A percentile compares a stretch with the other conserved stretches of the same genome.
Conservation (phyloP, 768 basidiomycete genomes). For the Trametes cingulata region DNA sequence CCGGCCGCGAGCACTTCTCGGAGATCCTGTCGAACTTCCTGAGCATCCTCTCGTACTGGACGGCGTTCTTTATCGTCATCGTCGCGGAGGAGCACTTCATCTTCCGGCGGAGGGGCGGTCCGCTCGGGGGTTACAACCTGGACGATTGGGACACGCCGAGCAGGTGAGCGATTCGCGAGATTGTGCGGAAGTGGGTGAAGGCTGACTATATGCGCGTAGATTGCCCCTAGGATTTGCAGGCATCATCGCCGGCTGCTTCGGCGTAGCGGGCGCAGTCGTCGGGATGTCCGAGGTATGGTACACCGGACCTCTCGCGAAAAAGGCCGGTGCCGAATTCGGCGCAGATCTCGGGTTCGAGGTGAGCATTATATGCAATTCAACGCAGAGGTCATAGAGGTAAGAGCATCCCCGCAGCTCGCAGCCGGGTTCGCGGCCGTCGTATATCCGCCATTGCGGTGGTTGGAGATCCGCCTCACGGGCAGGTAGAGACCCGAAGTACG, state of each 20-base stretch:
- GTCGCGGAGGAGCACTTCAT: conserved; percentile 52
- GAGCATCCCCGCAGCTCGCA: conserved; percentile 35
- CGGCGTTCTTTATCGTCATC: conserved; percentile 48
- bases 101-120: conserved; percentile 44
- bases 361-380: too few relatives aligned
- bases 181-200: not conserved
- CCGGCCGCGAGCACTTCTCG: conserved; percentile 47
- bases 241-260: conserved; percentile 46
- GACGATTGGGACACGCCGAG: conserved; percentile 47
- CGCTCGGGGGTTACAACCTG: conserved; percentile 52
- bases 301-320: conserved; percentile 47
- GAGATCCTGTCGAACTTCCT: conserved; percentile 44
- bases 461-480: conserved; percentile 49
- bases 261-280: conserved; percentile 49
- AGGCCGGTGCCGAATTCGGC: conserved; percentile 45
- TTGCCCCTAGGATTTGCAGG: conserved; percentile 53
- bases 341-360: conserved; percentile 60
- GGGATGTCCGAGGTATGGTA: conserved; percentile 58
- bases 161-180: conserved; percentile 29
- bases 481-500: conserved; percentile 25
- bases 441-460: conserved; percentile 48
- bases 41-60: conserved; percentile 48
- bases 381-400: not conserved
- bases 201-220: conserved; percentile 25
- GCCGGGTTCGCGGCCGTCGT: conserved; percentile 48